phyloP scores from a whole-genome alignment of 23 red algal species.

The Cyanidioschyzon merolae region DNA sequence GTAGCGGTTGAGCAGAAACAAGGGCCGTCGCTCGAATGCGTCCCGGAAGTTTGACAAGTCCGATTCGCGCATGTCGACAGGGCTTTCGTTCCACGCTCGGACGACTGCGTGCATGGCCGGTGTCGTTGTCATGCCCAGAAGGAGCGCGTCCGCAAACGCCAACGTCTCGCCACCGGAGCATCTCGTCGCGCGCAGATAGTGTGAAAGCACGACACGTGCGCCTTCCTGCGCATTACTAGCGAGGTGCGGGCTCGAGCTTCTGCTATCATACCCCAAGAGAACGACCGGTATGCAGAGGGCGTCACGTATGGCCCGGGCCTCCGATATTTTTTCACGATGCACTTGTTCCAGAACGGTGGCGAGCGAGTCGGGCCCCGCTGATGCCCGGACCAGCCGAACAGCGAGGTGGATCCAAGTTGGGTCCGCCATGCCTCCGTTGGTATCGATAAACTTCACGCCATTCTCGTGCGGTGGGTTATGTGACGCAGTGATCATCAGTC shows the following conservation, averaged over 20 bases:
- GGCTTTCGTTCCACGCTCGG: not conserved
- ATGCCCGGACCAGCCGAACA: no score
- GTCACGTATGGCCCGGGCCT: slow-evolving; percentile 16
- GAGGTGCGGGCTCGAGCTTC: not conserved
- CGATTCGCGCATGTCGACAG: not conserved
- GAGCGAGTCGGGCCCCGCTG: no score
- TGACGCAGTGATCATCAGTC: slow-evolving; percentile 89
- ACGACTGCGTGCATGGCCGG: not conserved
- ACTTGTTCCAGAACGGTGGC: no score
- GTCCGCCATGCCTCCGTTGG: slow-evolving; percentile 14
- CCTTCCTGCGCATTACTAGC: not conserved
- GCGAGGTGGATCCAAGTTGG: slow-evolving; percentile 11
- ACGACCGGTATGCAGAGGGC: not conserved
- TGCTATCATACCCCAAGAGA: not conserved
- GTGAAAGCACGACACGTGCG: not conserved
- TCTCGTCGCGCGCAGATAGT: not conserved
- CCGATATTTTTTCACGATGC: no score
- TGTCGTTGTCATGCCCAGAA: not conserved
- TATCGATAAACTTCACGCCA: slow-evolving; percentile 70
- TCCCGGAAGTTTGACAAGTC: not conserved
- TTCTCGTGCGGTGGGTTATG: slow-evolving; percentile 88
- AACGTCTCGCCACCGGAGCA: not conserved
- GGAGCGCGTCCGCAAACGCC: not conserved
- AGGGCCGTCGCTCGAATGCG: not conserved
- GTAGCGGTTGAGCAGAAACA: not conserved